phyloP scores from a whole-genome alignment of 1,284 basidiomycete genomes.

The Vanrija sp. region DNA sequence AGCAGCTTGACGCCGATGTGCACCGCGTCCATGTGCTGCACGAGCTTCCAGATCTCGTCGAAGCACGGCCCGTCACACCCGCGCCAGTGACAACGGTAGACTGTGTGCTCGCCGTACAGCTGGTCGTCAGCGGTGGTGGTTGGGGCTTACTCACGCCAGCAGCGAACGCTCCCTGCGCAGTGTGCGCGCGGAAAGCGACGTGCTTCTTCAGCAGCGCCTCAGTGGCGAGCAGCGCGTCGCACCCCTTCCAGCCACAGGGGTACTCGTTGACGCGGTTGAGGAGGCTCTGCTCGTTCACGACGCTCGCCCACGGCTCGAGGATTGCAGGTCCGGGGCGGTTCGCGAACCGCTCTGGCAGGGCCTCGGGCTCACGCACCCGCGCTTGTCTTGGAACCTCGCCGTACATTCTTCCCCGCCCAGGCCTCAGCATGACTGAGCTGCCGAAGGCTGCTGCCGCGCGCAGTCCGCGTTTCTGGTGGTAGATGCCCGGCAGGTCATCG shows the following conservation, averaged over 20 bases:
- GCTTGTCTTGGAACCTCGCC: not conserved
- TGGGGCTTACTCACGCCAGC: conserved; percentile 13
- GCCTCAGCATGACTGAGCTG: conserved; percentile 2
- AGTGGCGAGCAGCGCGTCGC: conserved; percentile 28
- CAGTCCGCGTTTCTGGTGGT: not conserved
- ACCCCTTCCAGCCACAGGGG: conserved; percentile 37
- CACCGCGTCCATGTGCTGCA: conserved; percentile 30
- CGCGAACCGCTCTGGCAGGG: conserved; percentile 25
- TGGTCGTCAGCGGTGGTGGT: not conserved
- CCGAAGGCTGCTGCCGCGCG: not conserved
- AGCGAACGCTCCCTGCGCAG: conserved; percentile 18
- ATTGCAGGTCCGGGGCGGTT: conserved; percentile 22
- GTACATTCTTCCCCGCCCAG: conserved; percentile 9
- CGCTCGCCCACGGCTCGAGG: conserved; percentile 24
- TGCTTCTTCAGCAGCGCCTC: conserved; percentile 30
- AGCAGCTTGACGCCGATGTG: conserved; percentile 26
- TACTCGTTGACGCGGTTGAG: conserved; percentile 21
- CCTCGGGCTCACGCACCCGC: conserved; percentile 25
- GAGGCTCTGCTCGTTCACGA: conserved; percentile 24
- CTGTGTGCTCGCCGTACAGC: not conserved
- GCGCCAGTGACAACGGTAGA: conserved; percentile 30
- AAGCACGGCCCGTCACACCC: conserved; percentile 35
- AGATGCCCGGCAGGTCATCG: conserved; percentile 18
- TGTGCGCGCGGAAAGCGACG: conserved; percentile 21
- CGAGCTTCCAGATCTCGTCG: conserved; percentile 12